Evolutionary conservation across 2,329 filamentous ascomycete genomes (phyloP).

Genomic region (Venturia aucupariae): DNA sequence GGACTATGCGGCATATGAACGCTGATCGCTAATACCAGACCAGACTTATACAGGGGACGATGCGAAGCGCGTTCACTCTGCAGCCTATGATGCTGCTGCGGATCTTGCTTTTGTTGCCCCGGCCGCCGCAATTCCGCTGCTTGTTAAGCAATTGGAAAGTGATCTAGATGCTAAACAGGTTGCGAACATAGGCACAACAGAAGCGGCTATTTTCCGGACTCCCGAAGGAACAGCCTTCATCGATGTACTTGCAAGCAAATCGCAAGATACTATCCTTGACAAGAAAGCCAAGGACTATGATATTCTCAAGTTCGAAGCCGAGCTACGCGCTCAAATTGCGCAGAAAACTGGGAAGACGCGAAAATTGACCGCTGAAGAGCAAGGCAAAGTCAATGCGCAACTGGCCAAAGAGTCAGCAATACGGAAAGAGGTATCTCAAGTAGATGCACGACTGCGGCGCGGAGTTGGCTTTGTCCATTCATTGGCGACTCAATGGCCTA

Average conservation of each 20-base stretch:
- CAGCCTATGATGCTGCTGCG: conserved; percentile 75
- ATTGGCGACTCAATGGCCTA: conserved; percentile 79
- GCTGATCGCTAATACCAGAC: neutral
- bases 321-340: conserved; percentile 77
- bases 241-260: conserved; percentile 81
- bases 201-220: conserved; percentile 87
- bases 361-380: conserved; percentile 84
- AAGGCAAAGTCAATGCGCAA: conserved; percentile 82
- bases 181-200: conserved; percentile 66
- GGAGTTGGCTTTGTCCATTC: conserved; percentile 79
- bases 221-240: conserved; percentile 82
- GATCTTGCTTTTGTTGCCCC: conserved; percentile 92
- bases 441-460: conserved; percentile 64
- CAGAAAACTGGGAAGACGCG: conserved; percentile 77
- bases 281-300: conserved; percentile 95
- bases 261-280: conserved; percentile 58
- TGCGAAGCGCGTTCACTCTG: conserved; percentile 44
- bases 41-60: conserved; percentile 9
- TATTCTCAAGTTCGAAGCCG: conserved; percentile 93
- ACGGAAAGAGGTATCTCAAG: conserved; percentile 57
- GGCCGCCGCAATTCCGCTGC: conserved; percentile 63
- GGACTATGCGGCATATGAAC: neutral
- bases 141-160: conserved; percentile 63
- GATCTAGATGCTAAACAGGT: conserved; percentile 67
- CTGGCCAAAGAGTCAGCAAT: conserved; percentile 78